Evolutionary conservation across 257 asterid species (phyloP).

Genomic region (Solanum neorickii): DNA sequence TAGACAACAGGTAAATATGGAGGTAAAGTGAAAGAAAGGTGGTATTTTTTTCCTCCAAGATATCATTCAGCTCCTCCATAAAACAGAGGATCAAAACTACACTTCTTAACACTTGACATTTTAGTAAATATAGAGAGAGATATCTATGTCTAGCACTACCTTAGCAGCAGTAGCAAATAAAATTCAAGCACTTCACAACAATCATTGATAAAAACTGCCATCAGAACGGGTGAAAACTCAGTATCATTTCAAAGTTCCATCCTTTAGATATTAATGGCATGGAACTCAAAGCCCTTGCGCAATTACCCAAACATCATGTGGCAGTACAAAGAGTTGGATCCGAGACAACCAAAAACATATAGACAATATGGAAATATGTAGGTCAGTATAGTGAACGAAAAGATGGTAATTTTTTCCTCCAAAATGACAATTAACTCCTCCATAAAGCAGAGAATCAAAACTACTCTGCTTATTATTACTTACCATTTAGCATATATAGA

Average conservation of each 20-base stretch:
- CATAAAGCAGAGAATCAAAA: not conserved
- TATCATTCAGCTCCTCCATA: not conserved
- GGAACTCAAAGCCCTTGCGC: conserved; percentile 3
- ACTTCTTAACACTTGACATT: not conserved
- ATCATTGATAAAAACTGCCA: not conserved
- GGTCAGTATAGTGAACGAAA: not conserved
- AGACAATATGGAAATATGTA: not conserved
- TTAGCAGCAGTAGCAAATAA: not conserved
- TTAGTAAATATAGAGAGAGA: not conserved
- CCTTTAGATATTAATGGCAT: not conserved
- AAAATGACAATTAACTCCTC: not conserved
- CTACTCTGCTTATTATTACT: not conserved
- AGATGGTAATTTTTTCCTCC: not conserved
- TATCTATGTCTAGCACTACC: not conserved
- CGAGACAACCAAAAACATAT: not conserved
- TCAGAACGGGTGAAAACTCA: not conserved
- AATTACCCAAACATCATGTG: not conserved
- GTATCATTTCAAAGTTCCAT: not conserved
- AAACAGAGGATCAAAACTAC: not conserved
- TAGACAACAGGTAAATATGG: not conserved
- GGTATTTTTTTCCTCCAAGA: not conserved
- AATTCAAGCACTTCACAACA: not conserved
- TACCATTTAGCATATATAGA: not conserved
- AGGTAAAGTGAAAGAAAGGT: not conserved
- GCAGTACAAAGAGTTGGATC: not conserved